phyloP scores from a whole-genome alignment of 2,329 filamentous ascomycete species.

The Fusarium poae region DNA sequence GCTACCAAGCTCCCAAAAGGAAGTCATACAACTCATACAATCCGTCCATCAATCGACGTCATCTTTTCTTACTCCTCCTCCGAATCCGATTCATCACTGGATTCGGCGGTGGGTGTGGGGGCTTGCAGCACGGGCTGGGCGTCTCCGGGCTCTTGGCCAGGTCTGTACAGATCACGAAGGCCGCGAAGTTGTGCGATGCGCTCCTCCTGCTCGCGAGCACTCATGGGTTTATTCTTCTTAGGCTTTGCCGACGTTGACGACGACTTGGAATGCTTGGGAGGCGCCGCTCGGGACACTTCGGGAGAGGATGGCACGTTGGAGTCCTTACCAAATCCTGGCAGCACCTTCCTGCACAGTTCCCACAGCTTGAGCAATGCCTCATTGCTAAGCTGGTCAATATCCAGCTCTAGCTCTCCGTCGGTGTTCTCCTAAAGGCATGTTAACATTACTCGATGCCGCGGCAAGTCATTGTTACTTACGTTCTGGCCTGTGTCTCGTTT shows the following conservation, averaged over 20 bases:
- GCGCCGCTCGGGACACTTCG: conserved; percentile 49
- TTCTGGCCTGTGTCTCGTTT: conserved; percentile 84
- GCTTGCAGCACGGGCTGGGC: conserved; percentile 44
- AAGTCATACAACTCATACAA: conserved; percentile 47
- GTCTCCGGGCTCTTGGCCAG: conserved; percentile 52
- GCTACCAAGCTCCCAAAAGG: conserved; percentile 40
- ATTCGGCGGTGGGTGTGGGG: conserved; percentile 52
- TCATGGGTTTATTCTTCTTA: conserved; percentile 83
- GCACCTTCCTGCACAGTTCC: conserved; percentile 60
- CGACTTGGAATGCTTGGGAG: conserved; percentile 50
- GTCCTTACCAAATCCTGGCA: conserved; percentile 58
- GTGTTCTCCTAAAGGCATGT: conserved; percentile 64
- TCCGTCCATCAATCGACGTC: conserved; percentile 30
- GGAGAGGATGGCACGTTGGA: conserved; percentile 49
- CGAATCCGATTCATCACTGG: conserved; percentile 62
- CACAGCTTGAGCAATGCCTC: conserved; percentile 68
- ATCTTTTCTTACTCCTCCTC: conserved; percentile 61
- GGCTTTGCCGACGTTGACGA: conserved; percentile 62
- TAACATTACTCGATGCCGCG: not conserved
- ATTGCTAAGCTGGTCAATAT: conserved; percentile 69
- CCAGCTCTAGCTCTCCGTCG: conserved; percentile 70
- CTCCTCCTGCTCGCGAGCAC: conserved; percentile 75
- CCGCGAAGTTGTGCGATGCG: conserved; percentile 72
- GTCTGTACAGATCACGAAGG: conserved; percentile 61
- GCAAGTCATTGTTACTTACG: conserved; percentile 63